Conservation (phyloP, 2,329 filamentous ascomycete genomes). For the Colletotrichum falcatum region DNA sequence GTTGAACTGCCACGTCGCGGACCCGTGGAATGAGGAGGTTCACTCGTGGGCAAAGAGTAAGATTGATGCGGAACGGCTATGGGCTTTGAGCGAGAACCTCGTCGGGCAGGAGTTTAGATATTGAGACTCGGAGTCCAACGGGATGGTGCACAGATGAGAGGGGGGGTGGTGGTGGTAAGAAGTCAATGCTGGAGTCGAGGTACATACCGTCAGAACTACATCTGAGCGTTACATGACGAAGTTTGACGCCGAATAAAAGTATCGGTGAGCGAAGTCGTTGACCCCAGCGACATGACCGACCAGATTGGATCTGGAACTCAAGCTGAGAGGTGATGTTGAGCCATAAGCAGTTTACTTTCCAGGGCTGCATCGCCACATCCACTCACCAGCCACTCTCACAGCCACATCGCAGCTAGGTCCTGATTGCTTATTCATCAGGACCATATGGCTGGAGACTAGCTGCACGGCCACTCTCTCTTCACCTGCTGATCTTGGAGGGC, state of each 20-base stretch:
- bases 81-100: conserved; percentile 40
- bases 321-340: neutral
- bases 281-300: no score
- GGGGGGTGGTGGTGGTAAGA: no score
- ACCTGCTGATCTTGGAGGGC: conserved; percentile 3
- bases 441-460: rapidly evolving
- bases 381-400: neutral
- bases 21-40: conserved; percentile 37
- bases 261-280: neutral
- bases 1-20: conserved; percentile 25
- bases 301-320: neutral
- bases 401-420: neutral
- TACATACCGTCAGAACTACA: neutral
- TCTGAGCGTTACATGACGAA: neutral
- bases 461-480: conserved; percentile 23
- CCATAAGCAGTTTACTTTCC: neutral
- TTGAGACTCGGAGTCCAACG: neutral
- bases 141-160: neutral
- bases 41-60: conserved; percentile 28
- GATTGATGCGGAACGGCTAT: conserved; percentile 36
- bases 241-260: neutral
- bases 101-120: conserved; percentile 37
- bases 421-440: neutral
- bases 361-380: neutral
- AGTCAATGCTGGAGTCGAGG: neutral